A percentile compares a stretch with the other conserved stretches of the same genome.
phyloP scores from a whole-genome alignment of 192 early-diverging fungal species.

The Umbelopsis sp. region DNA sequence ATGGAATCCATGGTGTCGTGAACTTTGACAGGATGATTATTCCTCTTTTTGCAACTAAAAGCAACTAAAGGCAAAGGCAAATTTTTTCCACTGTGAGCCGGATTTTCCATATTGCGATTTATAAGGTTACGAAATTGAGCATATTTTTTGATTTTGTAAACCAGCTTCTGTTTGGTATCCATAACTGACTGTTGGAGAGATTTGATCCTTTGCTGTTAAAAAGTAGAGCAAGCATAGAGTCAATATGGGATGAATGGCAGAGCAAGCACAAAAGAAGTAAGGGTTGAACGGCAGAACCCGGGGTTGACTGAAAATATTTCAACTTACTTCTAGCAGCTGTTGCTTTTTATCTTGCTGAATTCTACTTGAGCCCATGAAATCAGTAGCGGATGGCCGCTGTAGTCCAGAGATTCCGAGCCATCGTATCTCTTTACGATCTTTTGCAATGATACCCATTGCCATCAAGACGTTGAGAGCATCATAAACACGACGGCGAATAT shows the following conservation, averaged over 20 bases:
- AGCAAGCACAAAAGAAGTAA: no score
- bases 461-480: conserved; percentile 73
- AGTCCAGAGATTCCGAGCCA: conserved; percentile 60
- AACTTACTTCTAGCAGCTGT: not conserved
- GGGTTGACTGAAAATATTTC: not conserved
- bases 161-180: not conserved
- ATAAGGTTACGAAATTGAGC: conserved; percentile 5
- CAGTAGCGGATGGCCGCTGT: conserved; percentile 4
- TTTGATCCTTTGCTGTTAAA: not conserved
- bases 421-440: conserved; percentile 64
- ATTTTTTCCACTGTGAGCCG: not conserved
- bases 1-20: not conserved
- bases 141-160: conserved; percentile 5
- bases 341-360: not conserved
- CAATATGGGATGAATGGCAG: no score
- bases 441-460: conserved; percentile 64
- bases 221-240: not conserved
- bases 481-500: conserved; percentile 70
- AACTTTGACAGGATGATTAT: not conserved
- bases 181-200: not conserved
- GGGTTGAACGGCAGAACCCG: no score
- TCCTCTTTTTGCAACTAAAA: not conserved
- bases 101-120: not conserved
- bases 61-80: not conserved
- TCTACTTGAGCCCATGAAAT: not conserved